Base-by-base conservation (phyloP, 2,329 filamentous ascomycete species). In the Oidium heveae region DNA sequence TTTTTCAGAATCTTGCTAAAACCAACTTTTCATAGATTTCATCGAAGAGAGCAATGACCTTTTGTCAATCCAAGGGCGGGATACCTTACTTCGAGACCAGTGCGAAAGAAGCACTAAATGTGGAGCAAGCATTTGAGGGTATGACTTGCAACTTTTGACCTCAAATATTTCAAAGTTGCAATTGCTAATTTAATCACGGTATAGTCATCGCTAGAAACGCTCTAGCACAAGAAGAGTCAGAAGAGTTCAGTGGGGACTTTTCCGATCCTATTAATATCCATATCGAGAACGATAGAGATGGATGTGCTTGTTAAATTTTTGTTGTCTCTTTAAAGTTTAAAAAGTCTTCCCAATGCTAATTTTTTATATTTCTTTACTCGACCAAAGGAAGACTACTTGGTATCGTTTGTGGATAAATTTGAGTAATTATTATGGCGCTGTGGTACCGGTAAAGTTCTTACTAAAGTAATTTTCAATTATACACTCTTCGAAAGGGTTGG, bases 71-170 rank as follows among this genome's bases (percentile, higher is more conserved):
- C 56, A 95, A 96, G 71, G 89, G 89, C 51, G 86, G 86, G 57
- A 95, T 98, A 60, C 91, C 91, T 18, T 98, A 98, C 70, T 98
- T 98, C 65, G 91, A 98, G 77, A 98, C 91, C 18, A 95, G 88
- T 69, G 91, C 91, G 57, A 98, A 98, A 73, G 91, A 98, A 69
- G 91, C 89, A 57, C 84, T 95, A 70, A 98, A 98, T 66, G 91
- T 98, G 46, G 91, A 98, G 70, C 87, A 85, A 66, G 82, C 82
- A 49, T 86, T 86, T 61, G 75, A 79, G 66, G 74, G 75, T 77
- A 65, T 28, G 39, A 57, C 50, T 6, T 32, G 9, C 24, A 28
- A 3, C 4, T 9, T 39, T 37, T 51, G 9, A 10, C 9, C 43
- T 54, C 32, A 47, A 53, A 28, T 54, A 9, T 22, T 46, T 32